Percentiles rank a stretch among this genome's conserved stretches.
Conservation (phyloP, 345 rosid species). For the Acer campestre region DNA sequence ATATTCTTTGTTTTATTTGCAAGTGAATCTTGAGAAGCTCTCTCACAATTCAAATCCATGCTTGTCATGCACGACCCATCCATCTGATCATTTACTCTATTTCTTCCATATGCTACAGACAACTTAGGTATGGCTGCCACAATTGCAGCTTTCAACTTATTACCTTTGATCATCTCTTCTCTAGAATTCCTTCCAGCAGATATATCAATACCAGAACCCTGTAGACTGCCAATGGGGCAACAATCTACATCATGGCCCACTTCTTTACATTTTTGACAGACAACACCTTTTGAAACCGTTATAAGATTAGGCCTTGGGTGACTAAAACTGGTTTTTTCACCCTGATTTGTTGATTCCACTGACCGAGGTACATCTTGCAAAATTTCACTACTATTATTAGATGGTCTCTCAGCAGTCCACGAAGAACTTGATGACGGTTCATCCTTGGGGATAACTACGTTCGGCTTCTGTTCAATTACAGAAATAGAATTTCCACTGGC, state of each 20-base stretch:
- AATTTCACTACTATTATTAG: constrained; percentile 44
- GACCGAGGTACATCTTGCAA: constrained; percentile 56
- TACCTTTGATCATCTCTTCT: constrained; percentile 56
- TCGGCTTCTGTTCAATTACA: constrained; percentile 49
- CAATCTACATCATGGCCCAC: constrained; percentile 61
- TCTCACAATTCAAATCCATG: constrained; percentile 42
- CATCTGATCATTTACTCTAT: constrained; percentile 48
- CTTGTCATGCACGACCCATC: constrained; percentile 45
- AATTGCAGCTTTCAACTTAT: constrained; percentile 76
- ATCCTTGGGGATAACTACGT: constrained; percentile 55
- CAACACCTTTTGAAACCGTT: constrained; percentile 44
- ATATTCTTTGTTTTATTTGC: constrained; percentile 42
- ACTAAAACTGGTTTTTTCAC: constrained; percentile 56
- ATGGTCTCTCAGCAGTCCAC: constrained; percentile 49
- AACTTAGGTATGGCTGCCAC: constrained; percentile 77
- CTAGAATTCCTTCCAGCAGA: constrained; percentile 47
- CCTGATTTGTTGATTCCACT: constrained; percentile 53
- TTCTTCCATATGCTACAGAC: constrained; percentile 70
- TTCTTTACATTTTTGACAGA: constrained; percentile 59
- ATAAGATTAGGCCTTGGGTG: constrained; percentile 46
- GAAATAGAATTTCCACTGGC: constrained; percentile 40
- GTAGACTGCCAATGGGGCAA: constrained; percentile 42
- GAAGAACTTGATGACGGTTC: constrained; percentile 63
- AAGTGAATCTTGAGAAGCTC: constrained; percentile 48
- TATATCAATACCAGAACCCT: constrained; percentile 48